Percentiles rank a stretch among this genome's conserved stretches.
Evolutionary conservation across 768 basidiomycete species (phyloP).

Genomic region (Tricholoma sp.): DNA sequence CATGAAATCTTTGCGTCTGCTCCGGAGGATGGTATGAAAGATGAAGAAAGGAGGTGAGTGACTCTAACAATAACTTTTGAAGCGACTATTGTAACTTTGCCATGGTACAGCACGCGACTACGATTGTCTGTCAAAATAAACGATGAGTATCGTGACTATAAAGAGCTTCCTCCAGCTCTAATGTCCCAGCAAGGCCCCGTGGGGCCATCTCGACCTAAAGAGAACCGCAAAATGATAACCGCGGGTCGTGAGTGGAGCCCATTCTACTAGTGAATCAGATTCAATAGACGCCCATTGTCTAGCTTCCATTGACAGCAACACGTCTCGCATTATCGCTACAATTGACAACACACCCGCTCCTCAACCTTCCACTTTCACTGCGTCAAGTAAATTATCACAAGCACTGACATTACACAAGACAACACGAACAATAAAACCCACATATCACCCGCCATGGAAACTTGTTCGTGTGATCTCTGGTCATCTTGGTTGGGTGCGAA

Average conservation of each 20-base stretch:
- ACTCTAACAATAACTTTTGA: not conserved
- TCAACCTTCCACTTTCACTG: constrained; percentile 66
- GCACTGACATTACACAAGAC: constrained; percentile 92
- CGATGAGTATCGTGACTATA: constrained; percentile 85
- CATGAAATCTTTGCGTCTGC: constrained; percentile 64
- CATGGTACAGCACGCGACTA: constrained; percentile 50
- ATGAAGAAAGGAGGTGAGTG: constrained; percentile 68
- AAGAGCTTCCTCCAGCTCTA: constrained; percentile 77
- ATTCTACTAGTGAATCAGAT: not conserved
- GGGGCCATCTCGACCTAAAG: constrained; percentile 71
- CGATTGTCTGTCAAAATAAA: constrained; percentile 81
- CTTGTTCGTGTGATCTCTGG: constrained; percentile 95
- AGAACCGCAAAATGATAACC: constrained; percentile 62
- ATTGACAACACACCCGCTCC: constrained; percentile 71
- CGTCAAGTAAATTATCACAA: constrained; percentile 68
- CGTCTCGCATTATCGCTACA: constrained; percentile 64
- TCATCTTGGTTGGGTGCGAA: constrained; percentile 96
- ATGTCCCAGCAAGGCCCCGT: constrained; percentile 77
- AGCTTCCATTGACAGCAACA: constrained; percentile 40
- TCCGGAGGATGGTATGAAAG: constrained; percentile 52
- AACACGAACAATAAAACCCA: constrained; percentile 89
- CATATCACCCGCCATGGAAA: constrained; percentile 96
- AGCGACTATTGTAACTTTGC: not conserved
- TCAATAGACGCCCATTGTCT: constrained; percentile 7
- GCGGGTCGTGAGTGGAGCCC: constrained; percentile 51